Conservation (phyloP, 176 grass and related monocot species). For the Phoenix dactylifera region DNA sequence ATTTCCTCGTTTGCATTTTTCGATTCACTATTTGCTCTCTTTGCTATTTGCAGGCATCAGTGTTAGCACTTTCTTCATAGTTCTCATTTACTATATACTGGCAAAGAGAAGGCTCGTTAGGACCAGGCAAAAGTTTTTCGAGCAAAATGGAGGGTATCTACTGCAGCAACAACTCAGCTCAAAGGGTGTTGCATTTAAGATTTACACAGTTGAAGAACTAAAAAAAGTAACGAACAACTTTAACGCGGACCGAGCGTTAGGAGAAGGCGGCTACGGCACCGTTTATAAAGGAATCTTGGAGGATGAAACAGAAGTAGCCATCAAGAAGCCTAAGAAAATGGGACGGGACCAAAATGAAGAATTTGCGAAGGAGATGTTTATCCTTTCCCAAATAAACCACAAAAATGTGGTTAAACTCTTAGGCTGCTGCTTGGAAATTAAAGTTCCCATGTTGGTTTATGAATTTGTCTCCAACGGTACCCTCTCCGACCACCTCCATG, state of each 20-base stretch:
- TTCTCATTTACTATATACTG: background rate
- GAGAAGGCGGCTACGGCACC: slow-evolving; percentile 8
- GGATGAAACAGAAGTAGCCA: slow-evolving; percentile 1
- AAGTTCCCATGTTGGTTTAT: slow-evolving; percentile 33
- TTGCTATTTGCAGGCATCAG: no score
- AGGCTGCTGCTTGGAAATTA: slow-evolving; percentile 27
- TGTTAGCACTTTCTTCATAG: slow-evolving; percentile 3
- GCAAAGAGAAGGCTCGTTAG: slow-evolving; percentile 17
- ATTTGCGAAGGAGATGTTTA: slow-evolving; percentile 27
- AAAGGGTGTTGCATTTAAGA: slow-evolving; percentile 1
- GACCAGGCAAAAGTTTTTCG: slow-evolving; percentile 19
- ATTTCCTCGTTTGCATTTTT: no score
- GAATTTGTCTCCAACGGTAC: slow-evolving; percentile 34
- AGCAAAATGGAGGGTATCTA: slow-evolving; percentile 28
- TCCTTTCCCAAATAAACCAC: slow-evolving; percentile 40
- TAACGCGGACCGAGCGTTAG: background rate
- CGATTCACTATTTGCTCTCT: no score
- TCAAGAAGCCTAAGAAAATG: slow-evolving; percentile 20
- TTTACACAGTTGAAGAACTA: slow-evolving; percentile 25
- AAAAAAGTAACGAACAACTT: slow-evolving; percentile 18
- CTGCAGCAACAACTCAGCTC: slow-evolving; percentile 24
- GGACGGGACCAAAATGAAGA: slow-evolving; percentile 12
- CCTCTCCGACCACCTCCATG: slow-evolving; percentile 17
- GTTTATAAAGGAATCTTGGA: slow-evolving; percentile 20
- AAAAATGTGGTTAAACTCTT: slow-evolving; percentile 23